Evolutionary conservation across 306 rosid genomes (phyloP), one percentile per base, ranked within the genome.

Genomic region (Cotoneaster glaucophyllus): DNA sequence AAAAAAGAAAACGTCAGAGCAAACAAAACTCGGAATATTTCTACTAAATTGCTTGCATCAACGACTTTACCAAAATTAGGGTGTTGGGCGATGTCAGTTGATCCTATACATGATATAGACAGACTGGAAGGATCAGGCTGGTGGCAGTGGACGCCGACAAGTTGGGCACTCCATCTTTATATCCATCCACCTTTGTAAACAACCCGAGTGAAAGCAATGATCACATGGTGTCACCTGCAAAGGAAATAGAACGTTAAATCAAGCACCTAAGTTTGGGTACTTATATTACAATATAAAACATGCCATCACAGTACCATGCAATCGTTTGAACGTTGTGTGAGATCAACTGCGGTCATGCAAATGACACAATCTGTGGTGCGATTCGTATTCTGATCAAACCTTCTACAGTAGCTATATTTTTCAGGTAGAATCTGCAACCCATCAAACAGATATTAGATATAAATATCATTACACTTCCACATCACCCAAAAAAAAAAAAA

Each of bases 161-260:
- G 99, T 95, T 5, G 99, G 99, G 85, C 99, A 95, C 88, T 92
- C 99, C 99, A 95, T 95, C 90, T 95, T 95, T 79, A 92, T 86
- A 84, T 95, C 99, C 99, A 95, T 95, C 99, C 99, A 95, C 86
- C 99, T 90, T 88, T 95, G 99, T 80, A 95, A 88, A 76, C 99
- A 95, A 64, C 96, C 93, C 11, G 98, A 85, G 78, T 95, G 99
- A 87, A 95, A 95, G 84, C 92, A 92, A 88, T 95, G 99, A 78
- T 95, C 99, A 57, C 99, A 95, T 21, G 99, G 99, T 11, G 99
- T 95, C 62, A 95, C 97, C 98, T 95, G 87, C 52, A 58, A 17
- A 39, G 80, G 34, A 77, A 29, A 63, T 43, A 48, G 67, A 14
- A 80, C 25, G 73, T 79, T 71, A 81, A 81, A 74, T 57, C 77